phyloP scores from a whole-genome alignment of 2,329 filamentous ascomycete genomes.

The Clathrospora elynae region DNA sequence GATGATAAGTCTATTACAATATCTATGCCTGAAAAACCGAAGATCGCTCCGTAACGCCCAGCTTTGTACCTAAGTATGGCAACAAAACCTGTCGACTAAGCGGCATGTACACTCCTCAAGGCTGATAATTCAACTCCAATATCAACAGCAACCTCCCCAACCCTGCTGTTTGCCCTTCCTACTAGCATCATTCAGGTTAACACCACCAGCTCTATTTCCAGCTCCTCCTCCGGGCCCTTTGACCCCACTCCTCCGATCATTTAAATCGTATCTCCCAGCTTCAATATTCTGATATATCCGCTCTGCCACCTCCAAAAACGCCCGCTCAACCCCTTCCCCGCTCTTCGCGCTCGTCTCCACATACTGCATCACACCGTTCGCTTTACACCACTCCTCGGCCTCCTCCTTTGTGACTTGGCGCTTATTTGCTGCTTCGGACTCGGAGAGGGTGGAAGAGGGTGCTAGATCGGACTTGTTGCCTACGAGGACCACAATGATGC shows the following conservation, averaged over 20 bases:
- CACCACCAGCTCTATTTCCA: conserved; percentile 48
- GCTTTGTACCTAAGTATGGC: too few relatives aligned
- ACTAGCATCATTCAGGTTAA: conserved; percentile 52
- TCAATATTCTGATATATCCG: conserved; percentile 97
- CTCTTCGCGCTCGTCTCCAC: conserved; percentile 97
- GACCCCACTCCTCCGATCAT: conserved; percentile 88
- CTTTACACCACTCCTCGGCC: conserved; percentile 85
- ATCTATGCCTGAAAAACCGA: conserved; percentile 1
- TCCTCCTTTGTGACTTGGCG: conserved; percentile 81
- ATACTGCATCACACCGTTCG: conserved; percentile 87
- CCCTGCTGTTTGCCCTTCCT: conserved; percentile 42
- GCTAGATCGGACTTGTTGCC: conserved; percentile 93
- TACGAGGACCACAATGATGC: conserved; percentile 92
- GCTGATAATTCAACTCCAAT: background rate
- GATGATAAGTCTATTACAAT: conserved; percentile 6
- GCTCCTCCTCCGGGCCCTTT: conserved; percentile 66
- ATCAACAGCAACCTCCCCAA: conserved; percentile 43
- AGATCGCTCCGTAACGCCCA: background rate
- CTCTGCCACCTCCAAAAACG: conserved; percentile 91
- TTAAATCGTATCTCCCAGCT: conserved; percentile 90
- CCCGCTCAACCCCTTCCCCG: conserved; percentile 89
- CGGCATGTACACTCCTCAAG: background rate
- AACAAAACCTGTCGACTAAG: background rate
- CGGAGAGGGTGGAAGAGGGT: conserved; percentile 47
- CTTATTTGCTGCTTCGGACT: conserved; percentile 59